Conservation (phyloP, 1,139 yeast species). For the Candida pseudoviswanathii region DNA sequence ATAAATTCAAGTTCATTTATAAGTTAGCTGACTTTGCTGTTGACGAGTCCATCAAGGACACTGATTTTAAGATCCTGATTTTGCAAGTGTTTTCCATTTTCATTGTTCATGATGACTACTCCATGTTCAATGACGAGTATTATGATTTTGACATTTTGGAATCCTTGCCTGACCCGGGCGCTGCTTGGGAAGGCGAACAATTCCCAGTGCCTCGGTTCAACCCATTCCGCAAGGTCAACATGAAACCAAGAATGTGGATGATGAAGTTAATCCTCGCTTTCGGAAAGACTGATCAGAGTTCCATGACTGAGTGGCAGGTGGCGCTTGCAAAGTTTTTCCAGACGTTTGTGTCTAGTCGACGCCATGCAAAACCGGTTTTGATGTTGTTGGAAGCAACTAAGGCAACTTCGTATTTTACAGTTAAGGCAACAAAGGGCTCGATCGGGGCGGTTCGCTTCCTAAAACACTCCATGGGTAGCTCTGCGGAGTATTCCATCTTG, state of each 20-base stretch:
- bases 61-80: constrained; percentile 3
- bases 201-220: background rate
- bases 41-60: constrained; percentile 5
- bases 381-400: background rate
- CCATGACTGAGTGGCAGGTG: constrained; percentile 3
- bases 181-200: background rate
- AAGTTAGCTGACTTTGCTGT: constrained; percentile 6
- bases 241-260: constrained; percentile 1
- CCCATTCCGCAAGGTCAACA: background rate
- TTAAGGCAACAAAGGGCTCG: constrained; percentile 1
- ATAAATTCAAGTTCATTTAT: background rate
- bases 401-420: constrained; percentile 3
- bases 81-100: background rate
- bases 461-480: background rate
- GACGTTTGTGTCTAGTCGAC: background rate
- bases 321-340: constrained; percentile 5
- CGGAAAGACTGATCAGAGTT: background rate
- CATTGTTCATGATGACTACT: background rate
- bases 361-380: background rate
- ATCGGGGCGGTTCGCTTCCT: background rate
- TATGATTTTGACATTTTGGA: background rate
- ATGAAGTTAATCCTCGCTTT: constrained; percentile 1
- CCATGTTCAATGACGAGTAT: background rate
- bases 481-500: background rate
- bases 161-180: background rate